Evolutionary conservation across 2,329 filamentous ascomycete species (phyloP), one percentile per base, ranked within the genome.

Genomic region (Magnaporthiopsis poae): DNA sequence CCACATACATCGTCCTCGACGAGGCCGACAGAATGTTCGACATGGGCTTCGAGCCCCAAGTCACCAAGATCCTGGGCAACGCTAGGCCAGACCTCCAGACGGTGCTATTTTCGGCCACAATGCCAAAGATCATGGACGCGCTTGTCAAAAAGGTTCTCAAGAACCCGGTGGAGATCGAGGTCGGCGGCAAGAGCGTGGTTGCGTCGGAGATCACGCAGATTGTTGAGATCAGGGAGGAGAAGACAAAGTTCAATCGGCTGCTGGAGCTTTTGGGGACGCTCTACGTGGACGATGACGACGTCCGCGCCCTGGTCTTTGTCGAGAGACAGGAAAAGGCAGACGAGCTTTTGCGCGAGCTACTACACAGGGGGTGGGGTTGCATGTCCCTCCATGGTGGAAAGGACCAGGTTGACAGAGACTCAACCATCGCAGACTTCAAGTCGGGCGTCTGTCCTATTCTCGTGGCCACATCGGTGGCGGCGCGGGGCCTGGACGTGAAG

Each of bases 1-100:
- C 96, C 15, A 95, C 92, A 0, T 99, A 98, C 75, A 88, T 97
- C 31, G 95, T 99, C 13, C 85, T 99, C 59, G 95, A 99, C 75
- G 95, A 99, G 79, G 95, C 95, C 63, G 95, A 99, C 77, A 90
- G 95, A 69, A 98, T 99, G 95, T 97, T 98, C 75, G 95, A 99
- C 76, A 98, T 99, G 95, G 95, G 95, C 18, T 99, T 99, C 74
- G 94, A 96, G 78, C 94, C 95, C 2, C 95, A 99, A 76, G 93
- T 99, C 66, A 95, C 95, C 87, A 97, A 96, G 77, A 95, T 99
- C 67, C 88, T 98, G 74, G 87, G 88, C 70, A 96, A 95, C 73
- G 90, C 96, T 75, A 89, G 95, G 63, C 93, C 95, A 0, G 91
- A 97, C 75, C 88, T 91, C 64, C 95, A 99, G 75, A 96, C 92